These are phyloP conservation scores for Trifolium pratense DNA, from an alignment of 306 rosid genomes.

Conservation along the genomic window DNA sequence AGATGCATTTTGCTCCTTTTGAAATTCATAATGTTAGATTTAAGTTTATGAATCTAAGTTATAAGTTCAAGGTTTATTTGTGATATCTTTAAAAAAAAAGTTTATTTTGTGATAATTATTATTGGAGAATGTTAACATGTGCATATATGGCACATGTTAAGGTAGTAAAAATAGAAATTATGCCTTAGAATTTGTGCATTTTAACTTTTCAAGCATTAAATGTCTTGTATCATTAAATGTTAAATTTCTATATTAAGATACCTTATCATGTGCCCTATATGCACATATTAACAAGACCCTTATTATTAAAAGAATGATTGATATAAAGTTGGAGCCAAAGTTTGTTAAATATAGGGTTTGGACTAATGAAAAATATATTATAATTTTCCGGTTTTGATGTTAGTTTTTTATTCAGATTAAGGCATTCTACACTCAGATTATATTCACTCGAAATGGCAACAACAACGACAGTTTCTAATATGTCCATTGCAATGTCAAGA, in stretches of 20 bases:
- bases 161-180: no score
- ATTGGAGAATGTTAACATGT: no score
- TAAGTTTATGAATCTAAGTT: background rate
- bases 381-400: constrained; percentile 30
- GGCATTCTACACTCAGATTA: constrained; percentile 38
- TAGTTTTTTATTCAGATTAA: constrained; percentile 44
- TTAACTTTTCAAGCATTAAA: no score
- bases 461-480: constrained; percentile 67
- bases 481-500: constrained; percentile 66
- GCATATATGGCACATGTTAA: no score
- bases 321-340: constrained; percentile 27
- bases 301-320: constrained; percentile 13
- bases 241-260: no score
- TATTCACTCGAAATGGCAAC: constrained; percentile 64
- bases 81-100: background rate
- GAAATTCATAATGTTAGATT: background rate
- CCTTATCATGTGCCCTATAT: no score
- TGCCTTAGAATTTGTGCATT: no score
- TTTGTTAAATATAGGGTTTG: background rate
- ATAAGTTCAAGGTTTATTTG: constrained; percentile 21
- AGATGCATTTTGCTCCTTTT: background rate
- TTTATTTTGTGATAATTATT: constrained; percentile 30
- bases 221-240: no score
- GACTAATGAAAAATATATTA: constrained; percentile 3
- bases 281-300: no score